Base-by-base conservation (phyloP, 2,329 filamentous ascomycete species). In the Pezizomycotina sp. region DNA sequence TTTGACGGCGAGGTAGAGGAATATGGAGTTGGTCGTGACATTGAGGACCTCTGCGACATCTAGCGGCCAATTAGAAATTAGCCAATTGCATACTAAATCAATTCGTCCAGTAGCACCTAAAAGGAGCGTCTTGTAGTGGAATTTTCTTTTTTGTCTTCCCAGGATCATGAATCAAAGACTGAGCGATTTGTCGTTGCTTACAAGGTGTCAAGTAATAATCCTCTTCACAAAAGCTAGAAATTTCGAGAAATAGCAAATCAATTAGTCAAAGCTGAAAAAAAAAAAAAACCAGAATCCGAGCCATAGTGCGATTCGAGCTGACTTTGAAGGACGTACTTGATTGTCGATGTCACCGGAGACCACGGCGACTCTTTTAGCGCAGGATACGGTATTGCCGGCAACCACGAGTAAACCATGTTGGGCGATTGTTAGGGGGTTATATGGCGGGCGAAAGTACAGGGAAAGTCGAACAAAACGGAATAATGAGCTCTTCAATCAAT, bases 1-100 rank as follows among this genome's bases (percentile, higher is more conserved):
- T 53, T 75, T 77, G 47, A 71, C 59, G 5, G 81, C 81, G 13
- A 92, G 67, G 56, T 67, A 78, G 49, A 92, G 64, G 57, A 92
- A 92, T 15, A 89, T 61, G 3, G 78, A 55, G 55, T 92, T 92
- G 21, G 82, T 92, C 20, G 84, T 51, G 3, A 80, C 79, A 58
- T 79, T 60, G 42, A 59, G 50, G 13, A 56, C 42, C 38, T 52
- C 51, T 28, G 48, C 49, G 45, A 46, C 58, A 32, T 44, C 46
- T 47, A 21, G 18, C 32, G 12, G 23, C 31, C 34, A 12, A 19
- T 24, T 38, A 15, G 28, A 16, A 16, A 7, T 31, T 15, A 31
- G 12, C 25, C 16, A 14, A 18, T 6, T n/a, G n/a, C n/a, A n/a
- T n/a, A n/a, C n/a, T n/a, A n/a, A n/a, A n/a, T n/a, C n/a, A n/a